Evolutionary conservation across 2,329 filamentous ascomycete genomes (phyloP).

Genomic region (Aspergillus fructus): DNA sequence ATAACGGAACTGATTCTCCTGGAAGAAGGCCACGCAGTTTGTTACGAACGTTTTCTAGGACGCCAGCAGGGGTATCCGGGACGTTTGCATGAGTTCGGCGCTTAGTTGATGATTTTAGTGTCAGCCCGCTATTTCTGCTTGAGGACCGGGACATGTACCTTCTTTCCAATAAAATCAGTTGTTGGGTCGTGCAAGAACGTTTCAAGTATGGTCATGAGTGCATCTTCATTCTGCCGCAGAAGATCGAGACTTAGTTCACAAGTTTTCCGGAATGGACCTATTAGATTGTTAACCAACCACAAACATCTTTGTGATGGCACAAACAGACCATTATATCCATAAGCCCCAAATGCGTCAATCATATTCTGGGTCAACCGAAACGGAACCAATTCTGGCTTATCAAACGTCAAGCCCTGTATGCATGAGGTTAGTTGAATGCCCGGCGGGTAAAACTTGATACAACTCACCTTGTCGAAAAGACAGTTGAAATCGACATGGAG

Average conservation of each 20-base stretch:
- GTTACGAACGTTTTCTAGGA: conserved; percentile 81
- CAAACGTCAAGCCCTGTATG: conserved; percentile 74
- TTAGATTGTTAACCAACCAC: conserved; percentile 3
- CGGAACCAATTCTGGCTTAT: conserved; percentile 89
- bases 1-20: conserved; percentile 86
- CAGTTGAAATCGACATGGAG: conserved; percentile 99
- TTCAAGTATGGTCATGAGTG: conserved; percentile 94
- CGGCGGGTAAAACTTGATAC: not conserved
- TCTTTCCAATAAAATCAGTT: conserved; percentile 82
- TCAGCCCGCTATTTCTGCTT: not conserved
- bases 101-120: conserved; percentile 25
- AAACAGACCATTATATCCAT: conserved; percentile 72
- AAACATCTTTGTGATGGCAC: not conserved
- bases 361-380: conserved; percentile 99
- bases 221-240: conserved; percentile 88
- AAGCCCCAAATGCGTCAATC: conserved; percentile 94
- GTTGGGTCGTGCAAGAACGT: conserved; percentile 97
- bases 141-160: conserved; percentile 38
- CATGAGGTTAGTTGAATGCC: not conserved
- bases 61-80: conserved; percentile 70
- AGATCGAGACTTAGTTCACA: conserved; percentile 85
- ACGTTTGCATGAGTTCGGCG: conserved; percentile 53
- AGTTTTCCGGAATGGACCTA: conserved; percentile 79
- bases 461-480: conserved; percentile 79
- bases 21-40: conserved; percentile 83